Conservation (phyloP, 1,284 basidiomycete genomes). For the Gomphus sp. region DNA sequence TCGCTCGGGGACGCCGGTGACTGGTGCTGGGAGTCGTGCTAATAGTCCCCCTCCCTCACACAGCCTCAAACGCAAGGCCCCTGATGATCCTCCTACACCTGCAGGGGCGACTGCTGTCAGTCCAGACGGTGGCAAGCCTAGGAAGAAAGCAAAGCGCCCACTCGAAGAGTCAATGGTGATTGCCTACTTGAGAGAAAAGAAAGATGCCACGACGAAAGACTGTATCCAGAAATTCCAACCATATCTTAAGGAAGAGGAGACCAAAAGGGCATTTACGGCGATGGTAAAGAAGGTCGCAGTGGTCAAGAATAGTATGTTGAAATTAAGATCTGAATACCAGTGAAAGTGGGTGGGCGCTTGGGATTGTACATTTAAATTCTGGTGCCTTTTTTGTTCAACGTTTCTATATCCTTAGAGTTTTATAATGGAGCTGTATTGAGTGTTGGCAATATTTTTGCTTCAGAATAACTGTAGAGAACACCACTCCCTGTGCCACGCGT, state of each 20-base stretch:
- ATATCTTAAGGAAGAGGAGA: slow-evolving; percentile 55
- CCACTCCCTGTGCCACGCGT: too few species aligned
- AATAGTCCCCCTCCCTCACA: slow-evolving; percentile 25
- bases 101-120: slow-evolving; percentile 18
- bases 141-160: slow-evolving; percentile 45
- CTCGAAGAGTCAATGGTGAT: slow-evolving; percentile 57
- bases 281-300: slow-evolving; percentile 69
- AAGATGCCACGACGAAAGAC: slow-evolving; percentile 57
- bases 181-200: slow-evolving; percentile 58
- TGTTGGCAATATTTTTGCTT: too few species aligned
- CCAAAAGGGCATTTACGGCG: slow-evolving; percentile 64
- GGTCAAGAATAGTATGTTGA: slow-evolving; percentile 54
- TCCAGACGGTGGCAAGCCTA: slow-evolving; percentile 14
- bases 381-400: too few species aligned
- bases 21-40: slow-evolving; percentile 18
- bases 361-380: too few species aligned
- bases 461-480: too few species aligned
- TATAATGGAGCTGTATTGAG: too few species aligned
- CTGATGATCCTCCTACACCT: slow-evolving; percentile 29
- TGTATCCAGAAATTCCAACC: slow-evolving; percentile 73
- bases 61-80: slow-evolving; percentile 57
- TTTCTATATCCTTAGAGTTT: too few species aligned
- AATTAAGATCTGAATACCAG: slow-evolving; percentile 27
- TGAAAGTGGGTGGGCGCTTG: not conserved
- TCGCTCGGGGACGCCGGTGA: slow-evolving; percentile 10